Evolutionary conservation across 1,139 yeast species (phyloP).

Genomic region (Geotrichum candidum): DNA sequence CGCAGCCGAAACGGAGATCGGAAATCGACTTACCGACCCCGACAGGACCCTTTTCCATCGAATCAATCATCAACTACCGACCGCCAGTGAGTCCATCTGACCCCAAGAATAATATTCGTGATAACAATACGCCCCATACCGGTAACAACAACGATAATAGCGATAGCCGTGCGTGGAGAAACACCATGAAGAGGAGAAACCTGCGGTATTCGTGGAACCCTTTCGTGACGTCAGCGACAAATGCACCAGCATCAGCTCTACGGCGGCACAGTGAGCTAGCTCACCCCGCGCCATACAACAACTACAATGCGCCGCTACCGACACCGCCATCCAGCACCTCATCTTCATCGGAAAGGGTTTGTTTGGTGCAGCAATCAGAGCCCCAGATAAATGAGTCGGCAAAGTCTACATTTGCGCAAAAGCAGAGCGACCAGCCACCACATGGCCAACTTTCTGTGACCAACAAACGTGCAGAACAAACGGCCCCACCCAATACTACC

Average conservation of each 20-base stretch:
- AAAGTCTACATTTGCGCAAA: background rate
- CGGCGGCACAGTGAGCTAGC: background rate
- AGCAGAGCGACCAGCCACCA: constrained; percentile 4
- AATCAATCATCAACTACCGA: background rate
- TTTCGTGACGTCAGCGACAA: background rate
- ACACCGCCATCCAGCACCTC: background rate
- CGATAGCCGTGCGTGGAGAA: background rate
- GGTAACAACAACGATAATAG: background rate
- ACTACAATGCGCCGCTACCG: background rate
- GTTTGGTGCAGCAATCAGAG: too few relatives aligned
- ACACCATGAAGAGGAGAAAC: too few relatives aligned
- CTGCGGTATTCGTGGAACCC: background rate
- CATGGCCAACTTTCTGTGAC: background rate
- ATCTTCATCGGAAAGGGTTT: constrained; percentile 14
- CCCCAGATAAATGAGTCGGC: constrained; percentile 6
- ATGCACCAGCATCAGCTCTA: background rate
- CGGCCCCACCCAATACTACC: background rate
- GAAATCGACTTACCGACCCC: background rate
- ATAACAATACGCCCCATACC: background rate
- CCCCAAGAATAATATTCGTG: background rate
- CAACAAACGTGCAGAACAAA: background rate
- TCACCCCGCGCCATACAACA: background rate
- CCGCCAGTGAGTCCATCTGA: background rate
- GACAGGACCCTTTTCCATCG: constrained; percentile 9
- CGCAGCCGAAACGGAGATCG: background rate